Evolutionary conservation across 345 rosid species (phyloP).

Genomic region (Adansonia digitata): DNA sequence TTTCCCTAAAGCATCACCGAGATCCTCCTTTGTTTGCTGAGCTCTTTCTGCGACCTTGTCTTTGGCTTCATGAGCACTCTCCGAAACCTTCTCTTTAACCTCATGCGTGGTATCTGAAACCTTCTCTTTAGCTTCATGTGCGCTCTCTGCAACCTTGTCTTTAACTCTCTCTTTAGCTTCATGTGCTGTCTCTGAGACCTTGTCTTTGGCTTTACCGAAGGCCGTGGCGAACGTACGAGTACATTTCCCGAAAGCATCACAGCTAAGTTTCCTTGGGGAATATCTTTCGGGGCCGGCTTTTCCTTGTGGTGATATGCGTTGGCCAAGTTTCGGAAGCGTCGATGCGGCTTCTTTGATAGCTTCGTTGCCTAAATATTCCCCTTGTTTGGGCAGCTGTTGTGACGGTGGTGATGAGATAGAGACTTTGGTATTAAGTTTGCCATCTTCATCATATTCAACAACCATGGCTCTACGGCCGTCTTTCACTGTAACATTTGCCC

Average conservation of each 20-base stretch:
- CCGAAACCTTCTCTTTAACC: neutral
- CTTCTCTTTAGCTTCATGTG: neutral
- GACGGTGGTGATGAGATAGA: constrained; percentile 43
- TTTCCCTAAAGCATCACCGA: constrained; percentile 8
- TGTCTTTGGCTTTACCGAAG: constrained; percentile 41
- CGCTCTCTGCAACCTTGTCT: constrained; percentile 10
- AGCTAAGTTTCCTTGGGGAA: constrained; percentile 40
- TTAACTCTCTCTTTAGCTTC: constrained; percentile 25
- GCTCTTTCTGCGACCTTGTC: constrained; percentile 5
- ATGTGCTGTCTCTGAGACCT: neutral
- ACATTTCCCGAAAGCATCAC: constrained; percentile 63
- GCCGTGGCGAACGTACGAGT: constrained; percentile 40
- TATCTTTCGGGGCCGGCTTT: neutral
- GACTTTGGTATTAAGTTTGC: constrained; percentile 51
- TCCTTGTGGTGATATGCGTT: constrained; percentile 23
- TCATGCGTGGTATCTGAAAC: neutral
- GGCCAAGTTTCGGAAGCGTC: constrained; percentile 27
- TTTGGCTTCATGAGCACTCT: neutral
- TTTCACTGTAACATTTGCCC: constrained; percentile 45
- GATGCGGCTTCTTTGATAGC: constrained; percentile 31
- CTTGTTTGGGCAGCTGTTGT: neutral
- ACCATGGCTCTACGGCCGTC: constrained; percentile 59
- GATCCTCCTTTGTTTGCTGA: constrained; percentile 13
- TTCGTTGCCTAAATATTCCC: constrained; percentile 18
- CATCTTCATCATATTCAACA: constrained; percentile 56